Conservation (phyloP, 768 basidiomycete species). For the Tylopilus balloui region DNA sequence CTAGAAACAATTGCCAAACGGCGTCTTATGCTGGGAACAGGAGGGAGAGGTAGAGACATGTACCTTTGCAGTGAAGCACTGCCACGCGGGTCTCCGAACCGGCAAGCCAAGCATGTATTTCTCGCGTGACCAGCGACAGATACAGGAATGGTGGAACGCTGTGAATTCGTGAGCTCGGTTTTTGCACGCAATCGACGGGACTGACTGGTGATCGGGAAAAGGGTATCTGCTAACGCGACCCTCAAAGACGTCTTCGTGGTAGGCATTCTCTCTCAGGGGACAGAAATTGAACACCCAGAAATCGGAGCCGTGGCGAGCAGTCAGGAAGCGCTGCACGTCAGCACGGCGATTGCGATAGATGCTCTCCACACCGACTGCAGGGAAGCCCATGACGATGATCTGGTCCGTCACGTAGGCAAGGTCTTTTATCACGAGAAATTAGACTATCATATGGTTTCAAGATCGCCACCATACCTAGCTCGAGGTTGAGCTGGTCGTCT, state of each 20-base stretch:
- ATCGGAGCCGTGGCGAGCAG: conserved; percentile 66
- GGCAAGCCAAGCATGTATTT: conserved; percentile 70
- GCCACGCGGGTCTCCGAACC: conserved; percentile 63
- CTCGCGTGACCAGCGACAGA: conserved; percentile 66
- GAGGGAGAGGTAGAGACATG: background rate
- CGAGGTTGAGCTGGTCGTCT: conserved; percentile 61
- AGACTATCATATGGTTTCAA: conserved; percentile 13
- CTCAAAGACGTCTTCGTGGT: conserved; percentile 62
- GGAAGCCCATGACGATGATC: conserved; percentile 81
- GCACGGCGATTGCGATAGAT: conserved; percentile 75
- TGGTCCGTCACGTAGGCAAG: conserved; percentile 69
- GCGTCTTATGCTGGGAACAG: conserved; percentile 3
- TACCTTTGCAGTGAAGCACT: conserved; percentile 87
- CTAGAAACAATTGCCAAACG: conserved; percentile 35
- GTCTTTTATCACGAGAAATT: conserved; percentile 33
- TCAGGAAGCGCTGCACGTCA: conserved; percentile 72
- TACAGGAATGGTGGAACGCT: conserved; percentile 77
- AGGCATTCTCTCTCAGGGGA: conserved; percentile 75
- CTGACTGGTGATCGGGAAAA: conserved; percentile 88
- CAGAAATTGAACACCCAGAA: conserved; percentile 92
- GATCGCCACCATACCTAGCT: conserved; percentile 51
- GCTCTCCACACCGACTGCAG: conserved; percentile 72
- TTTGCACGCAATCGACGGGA: conserved; percentile 45
- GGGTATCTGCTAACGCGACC: conserved; percentile 80
- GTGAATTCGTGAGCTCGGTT: background rate